Evolutionary conservation across 2,329 filamentous ascomycete species (phyloP), one percentile per base, ranked within the genome.

Genomic region (Penicillium sp.): DNA sequence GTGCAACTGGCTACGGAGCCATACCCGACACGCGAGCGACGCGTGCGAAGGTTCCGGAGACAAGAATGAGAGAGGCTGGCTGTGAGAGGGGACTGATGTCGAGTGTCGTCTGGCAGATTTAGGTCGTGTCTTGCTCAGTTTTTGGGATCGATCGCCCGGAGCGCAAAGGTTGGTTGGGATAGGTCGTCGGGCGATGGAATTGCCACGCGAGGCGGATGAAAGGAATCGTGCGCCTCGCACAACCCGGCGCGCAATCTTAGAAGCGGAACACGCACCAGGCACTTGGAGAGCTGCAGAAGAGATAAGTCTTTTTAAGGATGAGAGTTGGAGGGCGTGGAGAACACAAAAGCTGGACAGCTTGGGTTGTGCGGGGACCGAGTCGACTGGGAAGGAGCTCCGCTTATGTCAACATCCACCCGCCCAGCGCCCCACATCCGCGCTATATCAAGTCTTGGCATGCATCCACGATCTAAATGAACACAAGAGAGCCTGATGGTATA

Each of bases 11-110:
- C 40, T 51, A 52, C 25, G 36, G 39, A 36, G 48, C 50, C 53
- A 56, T 54, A 33, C 40, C 51, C 39, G 27, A 42, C 44, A 54
- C 49, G 45, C 47, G n/a, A n/a, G n/a, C n/a, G 45, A 53, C 53
- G 49, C 47, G 53, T 46, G 41, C 21, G 30, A 20, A 39, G 13
- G 7, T 17, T 38, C 17, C 19, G 19, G 13, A n/a, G 13, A 15
- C n/a, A 26, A 11, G 18, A 18, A 4, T n/a, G n/a, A 2, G 17
- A 11, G 23, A 10, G 18, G 19, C 6, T 31, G 7, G 14, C 11
- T 26, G 13, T 19, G n/a, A 13, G 11, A 14, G 14, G 6, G 11
- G n/a, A 23, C 6, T 5, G n/a, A n/a, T n/a, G n/a, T n/a, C n/a
- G n/a, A n/a, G n/a, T n/a, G n/a, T n/a, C n/a, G n/a, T n/a, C n/a